A percentile compares a stretch with the other conserved stretches of the same genome.
These are phyloP conservation scores for Agastache rugosa DNA, from an alignment of 257 asterid genomes.

Conservation along the genomic window DNA sequence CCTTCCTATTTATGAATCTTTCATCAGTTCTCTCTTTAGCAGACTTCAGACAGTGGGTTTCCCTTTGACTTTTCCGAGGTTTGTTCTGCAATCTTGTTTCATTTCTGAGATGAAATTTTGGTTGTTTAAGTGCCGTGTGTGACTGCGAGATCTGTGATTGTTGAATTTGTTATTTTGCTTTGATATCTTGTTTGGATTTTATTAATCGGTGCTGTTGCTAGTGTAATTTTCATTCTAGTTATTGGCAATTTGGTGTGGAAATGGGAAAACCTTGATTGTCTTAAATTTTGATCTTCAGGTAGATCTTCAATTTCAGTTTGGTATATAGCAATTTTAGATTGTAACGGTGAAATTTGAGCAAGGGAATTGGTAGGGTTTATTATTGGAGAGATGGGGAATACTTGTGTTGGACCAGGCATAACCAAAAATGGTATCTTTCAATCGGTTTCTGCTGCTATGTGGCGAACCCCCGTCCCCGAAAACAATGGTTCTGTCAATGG, in stretches of 20 bases:
- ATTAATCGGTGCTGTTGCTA: not conserved
- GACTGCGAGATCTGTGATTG: constrained; percentile 31
- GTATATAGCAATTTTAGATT: constrained; percentile 25
- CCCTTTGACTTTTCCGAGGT: constrained; percentile 40
- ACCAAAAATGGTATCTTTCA: constrained; percentile 71
- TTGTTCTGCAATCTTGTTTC: constrained; percentile 31
- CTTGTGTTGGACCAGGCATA: constrained; percentile 88
- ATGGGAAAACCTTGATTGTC: constrained; percentile 27
- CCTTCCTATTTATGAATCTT: constrained; percentile 7
- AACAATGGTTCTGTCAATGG: constrained; percentile 46
- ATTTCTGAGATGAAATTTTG: not conserved
- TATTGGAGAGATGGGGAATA: constrained; percentile 74
- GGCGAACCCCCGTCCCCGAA: constrained; percentile 79
- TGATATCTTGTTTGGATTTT: not conserved
- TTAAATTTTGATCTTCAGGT: constrained; percentile 39
- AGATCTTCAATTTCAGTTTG: constrained; percentile 41
- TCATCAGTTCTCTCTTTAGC: constrained; percentile 24
- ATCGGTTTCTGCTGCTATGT: constrained; percentile 89
- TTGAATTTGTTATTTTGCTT: not conserved
- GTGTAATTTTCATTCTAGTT: constrained; percentile 12
- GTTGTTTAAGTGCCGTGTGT: constrained; percentile 30
- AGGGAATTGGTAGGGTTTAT: constrained; percentile 34
- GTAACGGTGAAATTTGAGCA: constrained; percentile 37
- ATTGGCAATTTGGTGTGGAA: constrained; percentile 31
- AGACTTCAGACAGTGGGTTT: constrained; percentile 29